phyloP scores from a whole-genome alignment of 192 early-diverging fungal species.

The Backusella circina region DNA sequence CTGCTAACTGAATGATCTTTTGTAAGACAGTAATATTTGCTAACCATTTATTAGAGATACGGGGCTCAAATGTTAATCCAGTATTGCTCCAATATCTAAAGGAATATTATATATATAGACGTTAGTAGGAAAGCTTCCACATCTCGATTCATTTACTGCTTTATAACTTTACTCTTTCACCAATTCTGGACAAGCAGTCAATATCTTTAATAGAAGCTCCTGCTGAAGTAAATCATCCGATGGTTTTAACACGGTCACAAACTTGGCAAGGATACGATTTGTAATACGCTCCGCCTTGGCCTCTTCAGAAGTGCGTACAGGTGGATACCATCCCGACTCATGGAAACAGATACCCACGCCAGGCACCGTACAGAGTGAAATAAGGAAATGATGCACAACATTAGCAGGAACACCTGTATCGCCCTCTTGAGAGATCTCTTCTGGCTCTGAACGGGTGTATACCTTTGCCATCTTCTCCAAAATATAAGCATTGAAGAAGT shows the following conservation, averaged over 20 bases:
- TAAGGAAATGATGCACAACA: conserved; percentile 66
- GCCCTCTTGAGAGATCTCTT: conserved; percentile 29
- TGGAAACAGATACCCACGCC: conserved; percentile 72
- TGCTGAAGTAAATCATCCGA: conserved; percentile 65
- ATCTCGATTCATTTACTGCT: not conserved
- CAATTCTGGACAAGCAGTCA: conserved; percentile 70
- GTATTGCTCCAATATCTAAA: conserved; percentile 62
- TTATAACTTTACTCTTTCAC: conserved; percentile 55
- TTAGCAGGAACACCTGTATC: conserved; percentile 42
- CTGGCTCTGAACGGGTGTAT: conserved; percentile 48
- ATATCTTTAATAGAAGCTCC: conserved; percentile 57
- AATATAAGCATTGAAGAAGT: conserved; percentile 70
- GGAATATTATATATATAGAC: too few relatives aligned
- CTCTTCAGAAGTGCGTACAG: conserved; percentile 27
- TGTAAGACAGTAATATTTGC: conserved; percentile 72
- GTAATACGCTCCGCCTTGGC: conserved; percentile 39
- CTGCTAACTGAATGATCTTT: conserved; percentile 62
- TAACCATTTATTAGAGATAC: conserved; percentile 67
- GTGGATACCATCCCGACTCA: conserved; percentile 76
- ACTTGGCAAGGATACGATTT: conserved; percentile 54
- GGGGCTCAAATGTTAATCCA: conserved; percentile 67
- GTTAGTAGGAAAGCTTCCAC: not conserved
- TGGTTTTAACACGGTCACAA: conserved; percentile 56
- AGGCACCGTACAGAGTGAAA: conserved; percentile 67
- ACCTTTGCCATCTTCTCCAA: conserved; percentile 62